Base-by-base conservation (phyloP, 1,284 basidiomycete genomes). In the Puccinia brachypodii region DNA sequence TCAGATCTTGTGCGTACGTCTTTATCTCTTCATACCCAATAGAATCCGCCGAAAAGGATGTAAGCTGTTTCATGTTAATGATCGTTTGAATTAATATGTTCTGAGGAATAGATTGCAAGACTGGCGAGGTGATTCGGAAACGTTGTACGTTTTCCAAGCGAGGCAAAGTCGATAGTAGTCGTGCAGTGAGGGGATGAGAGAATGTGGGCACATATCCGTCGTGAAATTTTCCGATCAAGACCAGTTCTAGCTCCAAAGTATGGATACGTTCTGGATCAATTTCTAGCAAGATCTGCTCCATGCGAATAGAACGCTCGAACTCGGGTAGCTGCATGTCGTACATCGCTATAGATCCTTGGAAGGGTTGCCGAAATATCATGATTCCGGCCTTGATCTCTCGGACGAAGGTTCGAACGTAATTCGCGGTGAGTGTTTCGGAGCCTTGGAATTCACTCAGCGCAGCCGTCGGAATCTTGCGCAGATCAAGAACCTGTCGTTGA, bases 401-500 rank as follows among this genome's bases (percentile, higher is more conserved):
- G 11, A 53, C 33, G 11, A 72, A 36, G 44, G 13, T 56, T 36
- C 33, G 44, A 1, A 72, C 4, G 44, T 33, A 72, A n/a, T n/a
- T 72, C 50, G 13, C 42, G 2, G 44, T 72, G n/a, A 72, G 69
- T 19, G 33, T 50, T 72, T 56, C 50, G 16, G 28, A 53, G 69
- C 36, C 33, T 11, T 56, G 36, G 50, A 72, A 56, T 7, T 19
- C 69, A 28, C 44, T 9, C 19, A 72, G 13, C 2, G 47, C 69
- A 9, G 28, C 31, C 50, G 69, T 72, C 42, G 69, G 50, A 25
- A 72, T 47, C 33, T 7, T 72, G 22, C 69, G 69, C 4, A 72
- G 69, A 25, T 72, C 69, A 13, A 72, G 47, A 72, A 72, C 69
- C 69, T 72, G 16, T 14, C 3, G 31, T 56, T 56, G 53, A 68